Percentiles rank a stretch among this genome's conserved stretches.
These are phyloP conservation scores for Cladosporium sp. DNA, from an alignment of 2,329 filamentous ascomycete species.

Conservation along the genomic window DNA sequence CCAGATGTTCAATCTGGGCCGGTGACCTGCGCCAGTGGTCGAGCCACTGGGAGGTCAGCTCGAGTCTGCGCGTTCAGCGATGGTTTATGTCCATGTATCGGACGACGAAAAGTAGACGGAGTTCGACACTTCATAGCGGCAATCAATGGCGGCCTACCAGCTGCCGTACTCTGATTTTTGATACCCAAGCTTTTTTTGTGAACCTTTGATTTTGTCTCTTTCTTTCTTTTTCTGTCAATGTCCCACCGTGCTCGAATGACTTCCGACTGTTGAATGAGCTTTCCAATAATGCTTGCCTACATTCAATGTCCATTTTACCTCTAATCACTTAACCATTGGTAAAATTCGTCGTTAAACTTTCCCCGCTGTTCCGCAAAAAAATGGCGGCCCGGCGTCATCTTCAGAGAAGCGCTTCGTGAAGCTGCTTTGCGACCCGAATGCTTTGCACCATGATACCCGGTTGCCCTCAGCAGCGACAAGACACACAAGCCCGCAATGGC, in stretches of 20 bases:
- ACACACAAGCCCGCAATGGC: slow-evolving; percentile 48
- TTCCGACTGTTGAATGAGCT: no score
- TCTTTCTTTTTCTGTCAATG: neutral
- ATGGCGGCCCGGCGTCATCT: neutral
- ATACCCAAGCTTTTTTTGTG: slow-evolving; percentile 11
- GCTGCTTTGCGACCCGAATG: slow-evolving; percentile 2
- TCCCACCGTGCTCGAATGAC: no score
- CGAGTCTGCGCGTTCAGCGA: slow-evolving; percentile 11
- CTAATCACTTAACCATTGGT: no score
- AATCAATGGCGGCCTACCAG: slow-evolving; percentile 12
- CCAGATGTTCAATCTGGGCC: slow-evolving; percentile 11
- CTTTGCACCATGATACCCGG: slow-evolving; percentile 19
- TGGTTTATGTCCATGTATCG: neutral
- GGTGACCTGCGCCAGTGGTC: slow-evolving; percentile 9
- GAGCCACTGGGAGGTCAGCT: neutral
- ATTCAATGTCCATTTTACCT: no score
- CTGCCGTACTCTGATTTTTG: slow-evolving; percentile 13
- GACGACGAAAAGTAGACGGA: slow-evolving; percentile 14
- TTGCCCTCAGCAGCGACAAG: neutral
- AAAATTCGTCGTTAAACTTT: slow-evolving; percentile 1
- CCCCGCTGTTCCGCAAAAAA: neutral
- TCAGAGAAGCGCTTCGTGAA: neutral
- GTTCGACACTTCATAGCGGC: slow-evolving; percentile 12
- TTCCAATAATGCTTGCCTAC: no score
- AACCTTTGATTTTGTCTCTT: neutral